Evolutionary conservation across 192 early-diverging fungal genomes (phyloP).

Genomic region (Coemansia sp.): DNA sequence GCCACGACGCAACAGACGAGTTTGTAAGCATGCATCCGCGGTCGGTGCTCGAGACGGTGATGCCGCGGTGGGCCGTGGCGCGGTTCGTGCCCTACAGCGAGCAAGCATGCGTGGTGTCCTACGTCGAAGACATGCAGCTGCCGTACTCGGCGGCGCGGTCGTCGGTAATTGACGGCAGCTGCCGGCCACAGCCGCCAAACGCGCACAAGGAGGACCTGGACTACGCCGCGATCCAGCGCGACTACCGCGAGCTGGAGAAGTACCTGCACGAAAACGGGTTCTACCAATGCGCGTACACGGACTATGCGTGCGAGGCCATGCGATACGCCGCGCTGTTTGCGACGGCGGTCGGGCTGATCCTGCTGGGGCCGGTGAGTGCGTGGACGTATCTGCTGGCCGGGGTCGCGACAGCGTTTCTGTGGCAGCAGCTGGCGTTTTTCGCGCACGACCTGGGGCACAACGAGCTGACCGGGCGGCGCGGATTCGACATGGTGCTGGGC

Average conservation of each 20-base stretch:
- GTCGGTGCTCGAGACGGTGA: conserved; percentile 67
- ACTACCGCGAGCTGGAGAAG: conserved; percentile 66
- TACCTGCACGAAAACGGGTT: conserved; percentile 62
- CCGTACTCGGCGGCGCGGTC: conserved; percentile 35
- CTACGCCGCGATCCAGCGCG: conserved; percentile 51
- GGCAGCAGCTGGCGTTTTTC: conserved; percentile 91
- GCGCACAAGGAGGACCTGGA: conserved; percentile 21
- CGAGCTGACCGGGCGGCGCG: conserved; percentile 72
- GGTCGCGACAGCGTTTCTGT: conserved; percentile 65
- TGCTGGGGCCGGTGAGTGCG: conserved; percentile 22
- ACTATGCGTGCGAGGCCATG: conserved; percentile 53
- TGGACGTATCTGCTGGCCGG: conserved; percentile 53
- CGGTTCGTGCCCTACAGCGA: conserved; percentile 29
- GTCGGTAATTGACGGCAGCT: conserved; percentile 11
- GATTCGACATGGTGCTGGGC: conserved; percentile 77
- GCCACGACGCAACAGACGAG: conserved; percentile 90
- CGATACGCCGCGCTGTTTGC: conserved; percentile 43
- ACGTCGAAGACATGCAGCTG: conserved; percentile 48
- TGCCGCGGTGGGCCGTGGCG: conserved; percentile 75
- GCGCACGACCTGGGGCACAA: conserved; percentile 98
- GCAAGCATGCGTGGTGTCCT: conserved; percentile 18
- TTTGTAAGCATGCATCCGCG: conserved; percentile 81
- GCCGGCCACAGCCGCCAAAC: conserved; percentile 19
- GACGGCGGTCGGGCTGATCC: conserved; percentile 27
- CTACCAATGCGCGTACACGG: conserved; percentile 61